Percentiles rank a stretch among this genome's conserved stretches.
Evolutionary conservation across 2,329 filamentous ascomycete genomes (phyloP).

Genomic region (Teratosphaeria zuluensis): DNA sequence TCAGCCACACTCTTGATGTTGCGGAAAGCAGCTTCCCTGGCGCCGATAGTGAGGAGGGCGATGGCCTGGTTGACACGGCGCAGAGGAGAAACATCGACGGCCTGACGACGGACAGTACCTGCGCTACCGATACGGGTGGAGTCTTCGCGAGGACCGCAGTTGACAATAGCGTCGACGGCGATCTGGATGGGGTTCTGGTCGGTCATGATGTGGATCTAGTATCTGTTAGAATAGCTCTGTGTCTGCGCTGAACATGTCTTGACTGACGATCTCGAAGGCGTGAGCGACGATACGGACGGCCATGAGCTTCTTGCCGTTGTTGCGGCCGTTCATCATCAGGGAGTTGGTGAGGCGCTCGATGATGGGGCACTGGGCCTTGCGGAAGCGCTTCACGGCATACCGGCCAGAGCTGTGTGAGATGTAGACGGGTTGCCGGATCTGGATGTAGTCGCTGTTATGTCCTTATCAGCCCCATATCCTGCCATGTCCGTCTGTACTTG

Average conservation of each 20-base stretch:
- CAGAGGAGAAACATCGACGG: constrained; percentile 98
- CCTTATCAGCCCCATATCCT: background rate
- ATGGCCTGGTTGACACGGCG: constrained; percentile 99
- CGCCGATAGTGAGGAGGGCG: constrained; percentile 95
- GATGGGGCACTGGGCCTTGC: constrained; percentile 99
- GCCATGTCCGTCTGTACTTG: constrained; percentile 1
- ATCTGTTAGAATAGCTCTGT: constrained; percentile 1
- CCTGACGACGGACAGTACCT: constrained; percentile 99
- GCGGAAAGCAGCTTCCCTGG: constrained; percentile 97
- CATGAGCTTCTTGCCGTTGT: constrained; percentile 99
- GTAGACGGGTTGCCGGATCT: constrained; percentile 98
- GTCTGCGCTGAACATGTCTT: background rate
- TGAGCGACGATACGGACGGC: constrained; percentile 98
- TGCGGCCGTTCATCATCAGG: constrained; percentile 99
- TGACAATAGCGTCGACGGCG: constrained; percentile 98
- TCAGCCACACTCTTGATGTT: constrained; percentile 99
- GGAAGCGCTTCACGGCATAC: constrained; percentile 99
- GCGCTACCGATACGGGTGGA: constrained; percentile 98
- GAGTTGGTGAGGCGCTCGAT: constrained; percentile 99
- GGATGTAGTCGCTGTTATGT: constrained; percentile 84
- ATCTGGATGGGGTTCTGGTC: constrained; percentile 99
- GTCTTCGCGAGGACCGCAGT: constrained; percentile 99
- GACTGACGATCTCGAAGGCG: constrained; percentile 96
- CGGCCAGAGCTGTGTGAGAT: constrained; percentile 97
- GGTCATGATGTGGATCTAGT: constrained; percentile 98